Evolutionary conservation across 2,329 filamentous ascomycete genomes (phyloP).

Genomic region (Botrytis tulipae): DNA sequence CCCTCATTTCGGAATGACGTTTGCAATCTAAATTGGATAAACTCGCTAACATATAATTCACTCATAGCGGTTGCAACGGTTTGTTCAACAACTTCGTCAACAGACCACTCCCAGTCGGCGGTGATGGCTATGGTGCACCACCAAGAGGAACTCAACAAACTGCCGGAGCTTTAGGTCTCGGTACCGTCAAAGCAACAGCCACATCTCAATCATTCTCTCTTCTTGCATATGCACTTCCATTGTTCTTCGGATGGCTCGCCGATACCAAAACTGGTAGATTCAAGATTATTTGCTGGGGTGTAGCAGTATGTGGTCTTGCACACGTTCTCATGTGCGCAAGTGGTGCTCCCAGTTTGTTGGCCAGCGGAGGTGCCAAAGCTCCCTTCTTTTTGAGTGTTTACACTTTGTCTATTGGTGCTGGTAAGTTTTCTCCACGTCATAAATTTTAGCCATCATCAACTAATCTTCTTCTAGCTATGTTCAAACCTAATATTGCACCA

Average conservation of each 20-base stretch:
- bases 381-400: conserved; percentile 36
- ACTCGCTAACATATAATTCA: background rate
- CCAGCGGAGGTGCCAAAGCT: conserved; percentile 64
- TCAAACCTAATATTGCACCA: conserved; percentile 68
- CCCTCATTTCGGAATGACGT: conserved; percentile 24
- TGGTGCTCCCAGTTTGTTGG: conserved; percentile 55
- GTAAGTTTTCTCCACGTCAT: conserved; percentile 44
- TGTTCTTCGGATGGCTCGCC: conserved; percentile 54
- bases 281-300: conserved; percentile 52
- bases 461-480: conserved; percentile 51
- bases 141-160: conserved; percentile 30
- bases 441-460: conserved; percentile 59
- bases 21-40: conserved; percentile 41
- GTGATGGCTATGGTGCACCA: conserved; percentile 44
- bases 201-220: conserved; percentile 52
- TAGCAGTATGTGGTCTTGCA: conserved; percentile 57
- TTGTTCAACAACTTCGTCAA: conserved; percentile 56
- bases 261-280: conserved; percentile 66
- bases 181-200: conserved; percentile 53
- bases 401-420: conserved; percentile 33
- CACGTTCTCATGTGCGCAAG: conserved; percentile 62
- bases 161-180: conserved; percentile 58
- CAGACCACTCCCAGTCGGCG: conserved; percentile 52
- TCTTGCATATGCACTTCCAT: conserved; percentile 49
- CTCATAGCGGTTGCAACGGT: conserved; percentile 10